Base-by-base conservation (phyloP, 2,329 filamentous ascomycete genomes). In the Zopfia rhizophila region DNA sequence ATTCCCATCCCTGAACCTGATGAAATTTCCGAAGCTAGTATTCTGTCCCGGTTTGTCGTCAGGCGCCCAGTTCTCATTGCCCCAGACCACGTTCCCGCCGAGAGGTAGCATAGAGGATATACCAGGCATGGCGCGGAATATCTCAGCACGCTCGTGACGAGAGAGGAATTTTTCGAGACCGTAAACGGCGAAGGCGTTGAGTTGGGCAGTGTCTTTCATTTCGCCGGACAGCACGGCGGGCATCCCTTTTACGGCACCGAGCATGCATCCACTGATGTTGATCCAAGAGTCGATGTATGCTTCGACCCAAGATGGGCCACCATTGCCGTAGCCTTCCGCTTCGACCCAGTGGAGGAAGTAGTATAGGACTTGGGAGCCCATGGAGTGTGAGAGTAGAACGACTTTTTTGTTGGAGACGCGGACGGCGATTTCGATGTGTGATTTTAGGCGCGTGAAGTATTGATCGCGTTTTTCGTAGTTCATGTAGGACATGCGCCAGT, bases 251-350 rank as follows among this genome's bases (percentile, higher is more conserved):
- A 91, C 80, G 2, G 94, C 91, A 11, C 94, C 94, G 5, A 99
- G 85, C 93, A 99, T 97, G 72, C 93, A 99, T 5, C 94, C 94
- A 57, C 89, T 94, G 62, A 99, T 91, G 69, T 99, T 99, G 77
- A 99, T 95, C 92, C 95, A 99, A 3, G 90, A 89, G 56, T 95
- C 94, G 38, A 99, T 80, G 65, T 97, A 83, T 13, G 82, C 82
- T 48, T 99, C 92, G 0, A 99, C 93, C 94, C 94, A 99, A 40
- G 85, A 82, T 25, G 87, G 80, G 1, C 94, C 93, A 1, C 91
- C 93, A 14, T 85, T 84, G 4, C 94, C 94, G 53, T 86, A 76
- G 4, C 90, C 90, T 40, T 86, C 79, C 2, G 87, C 82, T 40
- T 96, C 90, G 1, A 96, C 94, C 86, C 86, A 88, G 62, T 89